Base-by-base conservation (phyloP, 306 rosid genomes). In the Cicer judaicum region DNA sequence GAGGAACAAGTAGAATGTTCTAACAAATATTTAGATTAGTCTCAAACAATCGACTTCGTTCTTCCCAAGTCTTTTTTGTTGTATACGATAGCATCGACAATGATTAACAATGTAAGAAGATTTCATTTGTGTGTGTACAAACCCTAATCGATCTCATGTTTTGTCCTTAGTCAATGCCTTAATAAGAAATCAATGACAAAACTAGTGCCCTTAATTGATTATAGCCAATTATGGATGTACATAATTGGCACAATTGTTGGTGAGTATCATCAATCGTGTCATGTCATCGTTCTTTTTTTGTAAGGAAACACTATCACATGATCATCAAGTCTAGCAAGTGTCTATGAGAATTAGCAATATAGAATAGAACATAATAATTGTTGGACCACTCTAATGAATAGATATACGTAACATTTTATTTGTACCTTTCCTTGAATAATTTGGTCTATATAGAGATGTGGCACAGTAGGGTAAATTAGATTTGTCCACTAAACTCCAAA, bases 401-500 rank as follows among this genome's bases (percentile, higher is more conserved):
- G 13, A 47, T 40, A 46, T 48, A 46, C 55, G 1, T 46, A 44
- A 21, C 74, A 79, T 34, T 15, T 53, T 54, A 64, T 68, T 60
- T 9, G 65, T 55, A 55, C 62, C 38, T 29, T 4, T 0, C 36
- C 65, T 67, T 67, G 50, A 68, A 69, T 70, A 19, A 19, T 70
- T 67, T 49, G 47, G n/a, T 42, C 62, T 34, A 29, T 29, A 29
- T 29, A 52, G 57, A 69, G 53, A 43, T 12, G 19, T 74, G 68
- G 2, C 47, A 61, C 15, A 13, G 48, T 12, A 57, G 67, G 67
- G 76, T 78, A 56, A 72, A 55, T 70, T 15, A 59, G 41, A 57
- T 15, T 43, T 67, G 54, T 47, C 69, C 73, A 46, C 79, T 73
- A 78, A 73, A 73, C 57, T 69, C 81, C 83, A 79, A 83, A 75